Percentiles rank a stretch among this genome's conserved stretches.
Evolutionary conservation across 768 basidiomycete genomes (phyloP).

Genomic region (Tricholoma hemisulphureum): DNA sequence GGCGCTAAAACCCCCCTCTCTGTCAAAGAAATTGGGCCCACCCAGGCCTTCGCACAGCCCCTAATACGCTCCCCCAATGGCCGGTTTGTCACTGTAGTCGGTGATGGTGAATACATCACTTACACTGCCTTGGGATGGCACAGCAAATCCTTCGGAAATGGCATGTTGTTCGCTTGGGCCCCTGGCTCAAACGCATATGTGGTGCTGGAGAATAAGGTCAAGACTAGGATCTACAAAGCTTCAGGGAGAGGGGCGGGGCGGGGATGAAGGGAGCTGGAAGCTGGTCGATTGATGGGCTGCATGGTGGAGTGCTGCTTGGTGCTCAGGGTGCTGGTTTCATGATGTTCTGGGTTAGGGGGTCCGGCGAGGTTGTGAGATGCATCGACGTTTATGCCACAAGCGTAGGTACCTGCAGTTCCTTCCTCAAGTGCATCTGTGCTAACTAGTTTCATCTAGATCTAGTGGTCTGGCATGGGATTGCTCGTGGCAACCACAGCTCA

Average conservation of each 20-base stretch:
- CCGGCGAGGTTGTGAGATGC: conserved; percentile 87
- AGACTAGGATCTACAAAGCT: conserved; percentile 89
- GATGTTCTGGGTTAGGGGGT: conserved; percentile 99
- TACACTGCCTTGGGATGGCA: conserved; percentile 98
- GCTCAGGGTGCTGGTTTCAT: conserved; percentile 89
- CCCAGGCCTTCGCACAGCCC: conserved; percentile 86
- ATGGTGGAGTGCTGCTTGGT: conserved; percentile 83
- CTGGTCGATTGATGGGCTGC: conserved; percentile 81
- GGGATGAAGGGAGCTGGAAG: conserved; percentile 78
- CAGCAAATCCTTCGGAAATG: conserved; percentile 95
- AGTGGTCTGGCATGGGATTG: conserved; percentile 85
- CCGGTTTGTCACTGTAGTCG: conserved; percentile 79
- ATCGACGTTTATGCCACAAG: conserved; percentile 95
- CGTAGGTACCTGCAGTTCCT: conserved; percentile 44
- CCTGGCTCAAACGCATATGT: conserved; percentile 96
- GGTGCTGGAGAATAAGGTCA: conserved; percentile 82
- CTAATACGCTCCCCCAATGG: conserved; percentile 94
- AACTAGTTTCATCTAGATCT: conserved; percentile 68
- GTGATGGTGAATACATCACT: conserved; percentile 97
- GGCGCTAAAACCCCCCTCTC: conserved; percentile 81
- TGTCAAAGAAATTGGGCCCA: conserved; percentile 88
- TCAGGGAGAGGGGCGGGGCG: conserved; percentile 74
- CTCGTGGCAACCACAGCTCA: conserved; percentile 85
- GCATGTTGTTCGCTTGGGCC: conserved; percentile 94
- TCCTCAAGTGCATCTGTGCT: background rate